Base-by-base conservation (phyloP, 495 filamentous ascomycete genomes). In the Letharia lupina region DNA sequence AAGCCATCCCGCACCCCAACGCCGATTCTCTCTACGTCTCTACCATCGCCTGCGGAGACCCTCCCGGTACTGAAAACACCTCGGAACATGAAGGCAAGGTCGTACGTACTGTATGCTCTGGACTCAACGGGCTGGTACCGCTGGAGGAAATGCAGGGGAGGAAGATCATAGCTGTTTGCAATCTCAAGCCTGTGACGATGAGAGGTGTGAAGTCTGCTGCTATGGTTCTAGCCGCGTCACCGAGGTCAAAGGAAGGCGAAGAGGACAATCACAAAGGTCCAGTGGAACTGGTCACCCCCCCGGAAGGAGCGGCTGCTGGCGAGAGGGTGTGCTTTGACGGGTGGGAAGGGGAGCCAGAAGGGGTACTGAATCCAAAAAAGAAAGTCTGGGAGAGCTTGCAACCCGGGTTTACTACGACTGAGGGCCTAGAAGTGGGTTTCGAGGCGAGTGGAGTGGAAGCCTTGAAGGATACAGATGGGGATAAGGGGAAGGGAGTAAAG, bases 171-270 rank as follows among this genome's bases (percentile, higher is more conserved):
- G 89, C 90, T 15, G 92, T 98, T 33, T 95, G 91, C 81, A 98
- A 98, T 76, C 81, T 98, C 71, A 98, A 98, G 83, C 94, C 94
- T 15, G 94, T 96, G 69, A 97, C 93, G 71, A 98, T 98, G 94
- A 87, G 95, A 47, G 93, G 95, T 65, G 89, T 98, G 78, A 96
- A 96, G 80, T 94, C 90, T 59, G 84, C 80, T 45, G 94, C 94
- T 65, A 97, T 98, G 95, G 94, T 98, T 16, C 82, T 98, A 37
- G 95, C 95, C 20, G 94, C 94, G 20, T 97, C 93, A 16, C 94
- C 93, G 16, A 79, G 84, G 60, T 77, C 89, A 42, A 80, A 80
- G 71, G 89, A 93, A 71, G 93, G 91, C 37, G 89, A 86, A 68
- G 89, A 81, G 54, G 93, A 96, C 72, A 83, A 87, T 64, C 93